Evolutionary conservation across 2,329 filamentous ascomycete species (phyloP).

Genomic region (Alternaria burnsii): DNA sequence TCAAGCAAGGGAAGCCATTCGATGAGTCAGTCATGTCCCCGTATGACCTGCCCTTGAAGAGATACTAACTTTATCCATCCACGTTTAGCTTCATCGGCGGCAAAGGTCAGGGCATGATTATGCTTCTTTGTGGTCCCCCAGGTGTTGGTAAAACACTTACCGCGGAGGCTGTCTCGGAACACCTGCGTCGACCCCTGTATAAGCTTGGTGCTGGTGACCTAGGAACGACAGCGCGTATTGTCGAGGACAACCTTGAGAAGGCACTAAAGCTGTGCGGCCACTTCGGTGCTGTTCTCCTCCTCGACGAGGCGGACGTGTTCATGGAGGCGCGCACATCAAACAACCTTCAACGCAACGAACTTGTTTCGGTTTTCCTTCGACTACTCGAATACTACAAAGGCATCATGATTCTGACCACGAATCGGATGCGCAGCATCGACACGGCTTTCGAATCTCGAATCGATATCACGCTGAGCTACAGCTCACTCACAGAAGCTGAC

Average conservation of each 20-base stretch:
- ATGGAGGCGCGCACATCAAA: constrained; percentile 57
- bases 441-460: constrained; percentile 49
- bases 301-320: constrained; percentile 59
- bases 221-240: constrained; percentile 19
- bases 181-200: constrained; percentile 15
- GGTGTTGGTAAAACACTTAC: constrained; percentile 7
- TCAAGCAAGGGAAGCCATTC: constrained; percentile 35
- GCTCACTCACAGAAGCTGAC: constrained; percentile 51
- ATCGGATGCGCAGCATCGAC: constrained; percentile 52
- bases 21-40: constrained; percentile 55
- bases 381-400: constrained; percentile 55
- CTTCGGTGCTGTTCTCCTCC: constrained; percentile 6
- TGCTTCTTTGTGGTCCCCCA: constrained; percentile 5
- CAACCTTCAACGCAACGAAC: constrained; percentile 31
- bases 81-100: constrained; percentile 1
- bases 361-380: constrained; percentile 44
- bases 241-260: constrained; percentile 22
- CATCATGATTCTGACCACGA: constrained; percentile 56
- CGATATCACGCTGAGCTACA: constrained; percentile 12
- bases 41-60: constrained; percentile 38
- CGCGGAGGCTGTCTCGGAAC: constrained; percentile 8
- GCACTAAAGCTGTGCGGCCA: constrained; percentile 14
- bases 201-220: constrained; percentile 19
- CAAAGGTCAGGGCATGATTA: constrained; percentile 4
- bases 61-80: constrained; percentile 18